A percentile compares a stretch with the other conserved stretches of the same genome.
Evolutionary conservation across 331 rosid genomes (phyloP).

Genomic region (Erythrophleum ivorense): DNA sequence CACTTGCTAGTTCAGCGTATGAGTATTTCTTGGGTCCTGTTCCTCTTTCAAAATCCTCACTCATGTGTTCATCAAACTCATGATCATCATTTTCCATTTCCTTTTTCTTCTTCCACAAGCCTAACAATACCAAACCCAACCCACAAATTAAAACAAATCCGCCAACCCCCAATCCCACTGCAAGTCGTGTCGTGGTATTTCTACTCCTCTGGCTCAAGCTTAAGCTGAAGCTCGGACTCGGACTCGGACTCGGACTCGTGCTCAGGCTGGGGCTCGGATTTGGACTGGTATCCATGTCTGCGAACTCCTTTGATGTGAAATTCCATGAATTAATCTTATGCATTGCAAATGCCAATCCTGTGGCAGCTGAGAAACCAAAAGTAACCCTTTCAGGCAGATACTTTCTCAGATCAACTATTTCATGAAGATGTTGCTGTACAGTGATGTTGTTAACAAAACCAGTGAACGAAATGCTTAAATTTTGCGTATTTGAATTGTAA

Average conservation of each 20-base stretch:
- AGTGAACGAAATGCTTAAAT: slow-evolving; percentile 46
- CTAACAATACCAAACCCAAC: not conserved
- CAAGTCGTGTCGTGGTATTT: slow-evolving; percentile 28
- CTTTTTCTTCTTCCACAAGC: not conserved
- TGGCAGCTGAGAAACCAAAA: slow-evolving; percentile 50
- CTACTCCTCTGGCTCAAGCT: not conserved
- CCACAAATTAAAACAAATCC: not conserved
- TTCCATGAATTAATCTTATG: slow-evolving; percentile 35
- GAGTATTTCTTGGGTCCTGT: slow-evolving; percentile 50
- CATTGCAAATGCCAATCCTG: slow-evolving; percentile 8
- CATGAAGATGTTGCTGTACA: slow-evolving; percentile 18
- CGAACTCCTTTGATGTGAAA: slow-evolving; percentile 23
- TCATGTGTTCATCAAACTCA: slow-evolving; percentile 30
- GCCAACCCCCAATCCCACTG: slow-evolving; percentile 41
- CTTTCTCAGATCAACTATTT: not conserved
- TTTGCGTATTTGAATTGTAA: slow-evolving; percentile 35
- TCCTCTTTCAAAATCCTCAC: slow-evolving; percentile 48
- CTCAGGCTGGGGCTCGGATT: not conserved
- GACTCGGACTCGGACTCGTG: not conserved
- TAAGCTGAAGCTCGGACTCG: not conserved
- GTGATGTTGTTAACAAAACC: slow-evolving; percentile 26
- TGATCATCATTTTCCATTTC: slow-evolving; percentile 20
- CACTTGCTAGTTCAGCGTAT: slow-evolving; percentile 40
- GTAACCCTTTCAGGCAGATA: slow-evolving; percentile 45
- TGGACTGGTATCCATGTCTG: no score